phyloP scores from a whole-genome alignment of 163 green algal species.

The Trebouxiophyceae sp. region DNA sequence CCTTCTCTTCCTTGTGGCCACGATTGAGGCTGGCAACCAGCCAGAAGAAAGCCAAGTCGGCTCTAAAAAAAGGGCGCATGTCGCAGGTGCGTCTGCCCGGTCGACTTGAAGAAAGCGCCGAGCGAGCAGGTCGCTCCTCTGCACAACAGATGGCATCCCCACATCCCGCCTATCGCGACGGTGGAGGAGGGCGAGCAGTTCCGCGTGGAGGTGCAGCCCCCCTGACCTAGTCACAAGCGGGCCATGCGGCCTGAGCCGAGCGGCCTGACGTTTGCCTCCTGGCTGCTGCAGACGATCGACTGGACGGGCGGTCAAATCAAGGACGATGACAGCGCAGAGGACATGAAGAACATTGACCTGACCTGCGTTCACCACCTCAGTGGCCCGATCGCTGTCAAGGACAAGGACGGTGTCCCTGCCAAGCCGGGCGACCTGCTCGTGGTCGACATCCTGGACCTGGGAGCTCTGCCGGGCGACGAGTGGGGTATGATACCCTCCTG shows the following conservation, averaged over 20 bases:
- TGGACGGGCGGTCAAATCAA: slow-evolving; percentile 68
- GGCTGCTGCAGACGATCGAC: slow-evolving; percentile 41
- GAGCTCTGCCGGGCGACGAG: slow-evolving; percentile 49
- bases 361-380: slow-evolving; percentile 51
- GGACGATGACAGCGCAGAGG: slow-evolving; percentile 63
- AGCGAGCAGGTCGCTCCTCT: slow-evolving; percentile 48
- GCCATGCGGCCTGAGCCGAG: background rate
- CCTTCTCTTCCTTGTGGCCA: no score
- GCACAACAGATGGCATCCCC: slow-evolving; percentile 71
- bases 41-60: no score
- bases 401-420: slow-evolving; percentile 35
- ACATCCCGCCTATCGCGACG: slow-evolving; percentile 55
- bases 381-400: slow-evolving; percentile 49
- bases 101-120: slow-evolving; percentile 43
- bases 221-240: no score
- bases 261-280: background rate
- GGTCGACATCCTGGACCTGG: slow-evolving; percentile 60
- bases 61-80: no score
- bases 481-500: no score
- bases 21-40: no score
- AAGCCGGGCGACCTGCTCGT: slow-evolving; percentile 58
- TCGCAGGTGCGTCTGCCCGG: slow-evolving; percentile 10
- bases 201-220: slow-evolving; percentile 37
- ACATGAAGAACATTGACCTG: slow-evolving; percentile 63
- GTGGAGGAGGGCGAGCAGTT: slow-evolving; percentile 46